These are phyloP conservation scores for Clitocybe nebularis DNA, from an alignment of 1,284 basidiomycete genomes.

Conservation along the genomic window DNA sequence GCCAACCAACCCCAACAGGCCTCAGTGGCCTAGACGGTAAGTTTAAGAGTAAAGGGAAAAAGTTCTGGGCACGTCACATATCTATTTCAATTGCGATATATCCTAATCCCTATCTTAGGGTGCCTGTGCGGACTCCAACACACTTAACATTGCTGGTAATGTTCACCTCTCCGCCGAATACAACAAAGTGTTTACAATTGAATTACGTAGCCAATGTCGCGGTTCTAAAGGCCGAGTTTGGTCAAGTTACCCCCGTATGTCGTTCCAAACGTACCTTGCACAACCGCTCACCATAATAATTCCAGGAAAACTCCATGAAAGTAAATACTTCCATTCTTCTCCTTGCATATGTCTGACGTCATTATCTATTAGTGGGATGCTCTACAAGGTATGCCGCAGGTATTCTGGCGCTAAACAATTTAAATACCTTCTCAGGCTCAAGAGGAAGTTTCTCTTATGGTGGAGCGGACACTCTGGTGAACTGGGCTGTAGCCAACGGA, in stretches of 20 bases:
- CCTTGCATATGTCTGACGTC: background rate
- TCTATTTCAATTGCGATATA: background rate
- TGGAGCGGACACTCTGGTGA: constrained; percentile 38
- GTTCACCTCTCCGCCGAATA: background rate
- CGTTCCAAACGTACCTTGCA: background rate
- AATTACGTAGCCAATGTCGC: constrained; percentile 23
- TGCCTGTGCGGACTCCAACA: constrained; percentile 5
- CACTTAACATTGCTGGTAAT: constrained; percentile 5
- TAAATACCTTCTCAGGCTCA: background rate
- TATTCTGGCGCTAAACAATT: background rate
- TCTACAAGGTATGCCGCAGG: constrained; percentile 14
- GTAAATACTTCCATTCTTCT: constrained; percentile 1
- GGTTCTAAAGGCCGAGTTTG: constrained; percentile 30
- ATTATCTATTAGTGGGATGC: constrained; percentile 19
- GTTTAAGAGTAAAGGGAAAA: background rate
- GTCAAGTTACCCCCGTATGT: constrained; percentile 30
- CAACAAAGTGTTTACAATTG: background rate
- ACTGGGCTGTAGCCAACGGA: constrained; percentile 42
- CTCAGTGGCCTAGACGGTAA: background rate
- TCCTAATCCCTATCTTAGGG: background rate
- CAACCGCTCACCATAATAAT: background rate
- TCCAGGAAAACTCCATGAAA: constrained; percentile 15
- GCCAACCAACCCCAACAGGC: background rate
- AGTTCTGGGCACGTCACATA: background rate
- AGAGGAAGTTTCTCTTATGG: constrained; percentile 35